A percentile compares a stretch with the other conserved stretches of the same genome.
Conservation (phyloP, 176 grass and related monocot genomes). For the Ananas comosus region DNA sequence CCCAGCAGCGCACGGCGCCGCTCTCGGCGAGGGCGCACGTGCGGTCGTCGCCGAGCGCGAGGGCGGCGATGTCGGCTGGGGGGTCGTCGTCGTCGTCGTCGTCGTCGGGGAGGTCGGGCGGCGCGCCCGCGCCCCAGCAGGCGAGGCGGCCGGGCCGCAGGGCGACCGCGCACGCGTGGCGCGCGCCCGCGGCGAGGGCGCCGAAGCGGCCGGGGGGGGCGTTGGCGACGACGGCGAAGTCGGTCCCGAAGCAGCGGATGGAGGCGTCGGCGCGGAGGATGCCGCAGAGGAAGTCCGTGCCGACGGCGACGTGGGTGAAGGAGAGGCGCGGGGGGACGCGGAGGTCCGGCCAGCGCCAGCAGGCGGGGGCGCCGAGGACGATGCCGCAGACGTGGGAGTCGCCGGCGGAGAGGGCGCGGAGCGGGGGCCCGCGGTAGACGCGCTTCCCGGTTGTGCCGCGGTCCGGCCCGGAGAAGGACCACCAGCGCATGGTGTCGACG, state of each 20-base stretch:
- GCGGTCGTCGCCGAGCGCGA: constrained; percentile 54
- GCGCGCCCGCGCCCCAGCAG: constrained; percentile 64
- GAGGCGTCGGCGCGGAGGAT: not conserved
- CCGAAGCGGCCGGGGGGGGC: not conserved
- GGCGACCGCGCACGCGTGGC: constrained; percentile 56
- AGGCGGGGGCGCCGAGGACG: constrained; percentile 23
- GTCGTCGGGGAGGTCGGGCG: not conserved
- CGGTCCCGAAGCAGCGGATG: constrained; percentile 26
- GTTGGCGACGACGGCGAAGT: constrained; percentile 10
- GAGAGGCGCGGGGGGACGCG: constrained; percentile 7
- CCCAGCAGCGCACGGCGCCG: constrained; percentile 48
- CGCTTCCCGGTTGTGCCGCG: constrained; percentile 21
- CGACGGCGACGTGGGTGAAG: constrained; percentile 63
- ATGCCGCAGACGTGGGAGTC: constrained; percentile 67
- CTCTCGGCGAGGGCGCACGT: constrained; percentile 56
- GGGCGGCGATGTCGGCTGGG: constrained; percentile 10
- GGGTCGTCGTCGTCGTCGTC: too few relatives aligned
- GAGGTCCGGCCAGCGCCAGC: constrained; percentile 63
- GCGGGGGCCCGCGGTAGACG: constrained; percentile 50
- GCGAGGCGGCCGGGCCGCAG: constrained; percentile 8
- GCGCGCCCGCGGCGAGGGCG: constrained; percentile 35
- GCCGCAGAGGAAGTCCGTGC: constrained; percentile 77
- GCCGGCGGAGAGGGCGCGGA: constrained; percentile 41
- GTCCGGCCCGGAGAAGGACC: constrained; percentile 36
- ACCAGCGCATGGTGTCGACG: constrained; percentile 64